Evolutionary conservation across 306 rosid genomes (phyloP), one percentile per base, ranked within the genome.

Genomic region (Echinosophora koreensis): DNA sequence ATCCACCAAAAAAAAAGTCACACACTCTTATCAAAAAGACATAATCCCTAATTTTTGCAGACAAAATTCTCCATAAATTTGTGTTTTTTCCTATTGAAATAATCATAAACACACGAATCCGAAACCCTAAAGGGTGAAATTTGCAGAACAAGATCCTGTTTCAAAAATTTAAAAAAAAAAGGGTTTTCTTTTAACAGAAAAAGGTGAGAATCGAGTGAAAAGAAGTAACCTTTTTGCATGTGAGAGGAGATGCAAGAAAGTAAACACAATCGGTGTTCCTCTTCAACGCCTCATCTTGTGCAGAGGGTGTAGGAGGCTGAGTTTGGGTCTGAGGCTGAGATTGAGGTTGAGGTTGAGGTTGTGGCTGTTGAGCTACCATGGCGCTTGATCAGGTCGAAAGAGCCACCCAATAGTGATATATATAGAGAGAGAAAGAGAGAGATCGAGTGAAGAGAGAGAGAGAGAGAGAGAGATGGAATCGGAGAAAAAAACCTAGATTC

Each of bases 171-270:
- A n/a, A n/a, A 27, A 16, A 15, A 65, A 35, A 4, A 15, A 2
- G 58, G 32, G 10, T 0, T 28, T 64, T 55, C n/a, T 22, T n/a
- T 27, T 7, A 5, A 30, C 14, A 6, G 4, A 2, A 74, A 65
- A 28, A 12, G 52, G 17, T 34, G 44, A 0, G 59, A 69, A 73
- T 27, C n/a, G 47, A 51, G 28, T n/a, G 52, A 47, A 47, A 47
- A 13, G 15, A 46, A 64, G 38, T 30, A 10, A 93, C 99, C 96
- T 93, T 96, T 86, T 91, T 96, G 89, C 99, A 96, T 66, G 99
- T 93, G 77, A 96, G 84, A 18, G 99, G 99, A 42, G 99, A 96
- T 5, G 99, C 99, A 5, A 96, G 94, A 85, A 96, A 96, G 94
- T 96, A 96, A 44, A 96, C 99, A 51, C 99, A 96, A 79, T 96